phyloP scores from a whole-genome alignment of 2,329 filamentous ascomycete species.

The Diatrype stigma region DNA sequence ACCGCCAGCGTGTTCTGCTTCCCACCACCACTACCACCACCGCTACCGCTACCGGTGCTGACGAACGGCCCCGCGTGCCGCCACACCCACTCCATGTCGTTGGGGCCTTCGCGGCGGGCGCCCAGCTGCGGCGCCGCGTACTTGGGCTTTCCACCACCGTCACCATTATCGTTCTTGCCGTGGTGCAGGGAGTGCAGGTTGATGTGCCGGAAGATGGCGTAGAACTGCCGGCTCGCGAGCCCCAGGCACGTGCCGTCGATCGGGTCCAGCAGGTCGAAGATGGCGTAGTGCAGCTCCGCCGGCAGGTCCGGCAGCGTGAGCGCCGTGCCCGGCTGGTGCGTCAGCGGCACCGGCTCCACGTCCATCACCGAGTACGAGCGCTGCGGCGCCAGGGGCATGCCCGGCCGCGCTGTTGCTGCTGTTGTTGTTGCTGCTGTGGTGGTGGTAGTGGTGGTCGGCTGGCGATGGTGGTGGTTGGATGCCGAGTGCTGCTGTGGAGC shows the following conservation, averaged over 20 bases:
- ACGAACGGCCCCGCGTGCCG: slow-evolving; percentile 47
- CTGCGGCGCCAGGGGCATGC: slow-evolving; percentile 43
- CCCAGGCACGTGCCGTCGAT: slow-evolving; percentile 62
- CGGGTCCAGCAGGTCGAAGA: slow-evolving; percentile 60
- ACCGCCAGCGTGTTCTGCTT: slow-evolving; percentile 35
- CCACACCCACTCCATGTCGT: slow-evolving; percentile 62
- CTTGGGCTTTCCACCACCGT: too few relatives aligned
- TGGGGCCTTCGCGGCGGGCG: slow-evolving; percentile 54
- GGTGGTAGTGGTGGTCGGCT: too few relatives aligned
- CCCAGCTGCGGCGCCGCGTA: slow-evolving; percentile 54
- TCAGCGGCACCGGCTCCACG: slow-evolving; percentile 50
- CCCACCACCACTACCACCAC: slow-evolving; percentile 7
- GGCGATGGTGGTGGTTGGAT: slow-evolving; percentile 12
- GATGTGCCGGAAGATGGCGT: slow-evolving; percentile 54
- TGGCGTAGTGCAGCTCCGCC: slow-evolving; percentile 54
- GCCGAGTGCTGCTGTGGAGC: slow-evolving; percentile 12
- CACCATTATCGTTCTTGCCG: too few relatives aligned
- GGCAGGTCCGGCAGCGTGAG: slow-evolving; percentile 51
- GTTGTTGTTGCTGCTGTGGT: not conserved
- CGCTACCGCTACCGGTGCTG: slow-evolving; percentile 9
- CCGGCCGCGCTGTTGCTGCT: slow-evolving; percentile 24
- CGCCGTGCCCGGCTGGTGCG: slow-evolving; percentile 41
- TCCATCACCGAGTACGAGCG: slow-evolving; percentile 60
- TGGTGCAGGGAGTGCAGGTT: too few relatives aligned
- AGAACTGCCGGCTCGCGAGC: slow-evolving; percentile 54